Percentiles rank a stretch among this genome's conserved stretches.
Conservation (phyloP, 73 alveolate genomes). For the Tetrahymena malaccensis region DNA sequence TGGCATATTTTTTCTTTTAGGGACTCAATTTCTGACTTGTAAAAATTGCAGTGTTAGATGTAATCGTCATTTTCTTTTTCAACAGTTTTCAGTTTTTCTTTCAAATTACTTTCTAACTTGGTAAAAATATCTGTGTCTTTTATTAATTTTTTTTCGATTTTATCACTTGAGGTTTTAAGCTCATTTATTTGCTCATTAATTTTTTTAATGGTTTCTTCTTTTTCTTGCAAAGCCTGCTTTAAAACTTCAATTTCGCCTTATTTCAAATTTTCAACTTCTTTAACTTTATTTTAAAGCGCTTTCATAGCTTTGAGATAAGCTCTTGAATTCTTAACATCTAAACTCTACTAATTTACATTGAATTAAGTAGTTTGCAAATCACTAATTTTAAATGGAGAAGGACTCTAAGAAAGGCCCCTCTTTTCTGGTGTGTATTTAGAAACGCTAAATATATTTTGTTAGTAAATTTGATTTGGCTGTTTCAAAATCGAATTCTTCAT, state of each 20-base stretch:
- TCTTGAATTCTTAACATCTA: not conserved
- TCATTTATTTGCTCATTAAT: not conserved
- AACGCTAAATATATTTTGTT: not conserved
- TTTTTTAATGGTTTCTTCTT: not conserved
- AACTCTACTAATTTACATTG: not conserved
- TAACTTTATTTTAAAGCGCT: not conserved
- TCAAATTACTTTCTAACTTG: not conserved
- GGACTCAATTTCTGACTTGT: not conserved
- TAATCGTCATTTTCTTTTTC: not conserved
- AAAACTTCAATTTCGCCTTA: not conserved
- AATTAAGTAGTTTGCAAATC: not conserved
- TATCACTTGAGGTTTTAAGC: not conserved
- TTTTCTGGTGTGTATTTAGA: not conserved
- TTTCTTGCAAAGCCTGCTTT: not conserved
- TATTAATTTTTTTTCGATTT: not conserved
- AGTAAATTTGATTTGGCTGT: not conserved
- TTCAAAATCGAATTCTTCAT: not conserved
- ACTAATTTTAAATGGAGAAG: not conserved
- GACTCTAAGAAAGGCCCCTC: not conserved
- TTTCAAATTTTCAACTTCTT: not conserved
- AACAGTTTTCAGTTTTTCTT: not conserved
- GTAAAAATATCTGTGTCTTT: not conserved
- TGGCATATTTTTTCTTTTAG: not conserved
- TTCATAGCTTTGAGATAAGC: not conserved
- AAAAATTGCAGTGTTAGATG: not conserved